Percentiles rank a stretch among this genome's conserved stretches.
Evolutionary conservation across 2,329 filamentous ascomycete genomes (phyloP).

Genomic region (Ophiosphaerella herpotricha): DNA sequence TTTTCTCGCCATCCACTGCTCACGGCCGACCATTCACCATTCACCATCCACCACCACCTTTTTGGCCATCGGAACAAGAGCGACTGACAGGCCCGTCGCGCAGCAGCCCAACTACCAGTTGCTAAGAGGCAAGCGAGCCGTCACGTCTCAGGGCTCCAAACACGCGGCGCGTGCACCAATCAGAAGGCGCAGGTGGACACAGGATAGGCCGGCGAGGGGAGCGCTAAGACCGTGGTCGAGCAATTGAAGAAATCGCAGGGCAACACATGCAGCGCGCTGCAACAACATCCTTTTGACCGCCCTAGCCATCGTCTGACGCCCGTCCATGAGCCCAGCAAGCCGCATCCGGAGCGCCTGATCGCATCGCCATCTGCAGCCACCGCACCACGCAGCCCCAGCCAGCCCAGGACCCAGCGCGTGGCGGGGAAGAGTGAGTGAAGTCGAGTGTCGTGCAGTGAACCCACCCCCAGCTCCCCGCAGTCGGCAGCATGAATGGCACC

Average conservation of each 20-base stretch:
- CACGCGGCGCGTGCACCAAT: slow-evolving; percentile 31
- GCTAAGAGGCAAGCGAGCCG: slow-evolving; percentile 6
- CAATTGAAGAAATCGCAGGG: slow-evolving; percentile 41
- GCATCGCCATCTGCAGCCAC: slow-evolving; percentile 9
- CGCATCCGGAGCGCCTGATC: slow-evolving; percentile 34
- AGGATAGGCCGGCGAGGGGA: slow-evolving; percentile 37
- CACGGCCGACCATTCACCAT: not conserved
- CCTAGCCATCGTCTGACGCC: slow-evolving; percentile 6
- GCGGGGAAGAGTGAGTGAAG: slow-evolving; percentile 25
- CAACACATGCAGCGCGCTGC: slow-evolving; percentile 19
- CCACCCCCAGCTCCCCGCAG: slow-evolving; percentile 29
- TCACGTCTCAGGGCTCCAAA: slow-evolving; percentile 19
- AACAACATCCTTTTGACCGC: slow-evolving; percentile 22
- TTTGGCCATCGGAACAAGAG: not conserved
- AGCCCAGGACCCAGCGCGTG: slow-evolving; percentile 24
- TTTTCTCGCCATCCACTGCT: too few species aligned
- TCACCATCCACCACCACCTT: too few species aligned
- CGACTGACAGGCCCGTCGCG: too few species aligned
- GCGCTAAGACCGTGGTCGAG: slow-evolving; percentile 40
- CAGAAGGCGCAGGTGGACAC: slow-evolving; percentile 16
- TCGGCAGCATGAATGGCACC: slow-evolving; percentile 61
- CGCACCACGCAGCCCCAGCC: not conserved
- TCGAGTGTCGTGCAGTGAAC: not conserved
- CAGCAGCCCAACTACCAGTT: not conserved
- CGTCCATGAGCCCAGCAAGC: slow-evolving; percentile 36